Conservation (phyloP, 805 yeast species). For the Limtongozyma cylindracea region DNA sequence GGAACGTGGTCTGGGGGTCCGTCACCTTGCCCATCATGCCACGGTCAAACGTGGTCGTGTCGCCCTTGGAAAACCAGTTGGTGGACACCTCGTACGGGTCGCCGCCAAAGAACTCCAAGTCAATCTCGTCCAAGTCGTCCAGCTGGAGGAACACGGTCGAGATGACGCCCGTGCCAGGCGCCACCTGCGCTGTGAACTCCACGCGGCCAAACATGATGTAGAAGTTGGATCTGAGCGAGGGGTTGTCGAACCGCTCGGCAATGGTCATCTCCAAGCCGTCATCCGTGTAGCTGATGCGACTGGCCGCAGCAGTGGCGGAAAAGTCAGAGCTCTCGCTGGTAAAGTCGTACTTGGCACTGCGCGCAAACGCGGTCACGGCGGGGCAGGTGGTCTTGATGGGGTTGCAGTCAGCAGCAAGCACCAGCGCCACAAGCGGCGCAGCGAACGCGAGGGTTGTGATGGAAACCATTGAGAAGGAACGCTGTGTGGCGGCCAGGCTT, state of each 20-base stretch:
- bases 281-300: conserved; percentile 10
- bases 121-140: conserved; percentile 80
- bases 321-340: no score
- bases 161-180: conserved; percentile 55
- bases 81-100: conserved; percentile 54
- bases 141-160: conserved; percentile 60
- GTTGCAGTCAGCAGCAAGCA: no score
- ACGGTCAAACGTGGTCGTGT: conserved; percentile 53
- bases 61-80: conserved; percentile 63
- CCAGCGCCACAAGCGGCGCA: no score
- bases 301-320: no score
- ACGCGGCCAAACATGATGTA: conserved; percentile 79
- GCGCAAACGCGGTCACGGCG: no score
- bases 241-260: conserved; percentile 44
- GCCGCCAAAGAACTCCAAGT: conserved; percentile 70
- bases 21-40: conserved; percentile 43
- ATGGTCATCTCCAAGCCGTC: conserved; percentile 44
- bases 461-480: no score
- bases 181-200: conserved; percentile 47
- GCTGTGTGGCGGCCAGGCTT: no score
- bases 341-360: no score
- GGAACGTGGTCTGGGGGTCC: conserved; percentile 31
- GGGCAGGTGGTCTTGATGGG: no score
- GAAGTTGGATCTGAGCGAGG: conserved; percentile 51
- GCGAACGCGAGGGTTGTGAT: no score